Percentiles rank a stretch among this genome's conserved stretches.
Evolutionary conservation across 495 filamentous ascomycete genomes (phyloP).

Genomic region (Penicillium taxi): DNA sequence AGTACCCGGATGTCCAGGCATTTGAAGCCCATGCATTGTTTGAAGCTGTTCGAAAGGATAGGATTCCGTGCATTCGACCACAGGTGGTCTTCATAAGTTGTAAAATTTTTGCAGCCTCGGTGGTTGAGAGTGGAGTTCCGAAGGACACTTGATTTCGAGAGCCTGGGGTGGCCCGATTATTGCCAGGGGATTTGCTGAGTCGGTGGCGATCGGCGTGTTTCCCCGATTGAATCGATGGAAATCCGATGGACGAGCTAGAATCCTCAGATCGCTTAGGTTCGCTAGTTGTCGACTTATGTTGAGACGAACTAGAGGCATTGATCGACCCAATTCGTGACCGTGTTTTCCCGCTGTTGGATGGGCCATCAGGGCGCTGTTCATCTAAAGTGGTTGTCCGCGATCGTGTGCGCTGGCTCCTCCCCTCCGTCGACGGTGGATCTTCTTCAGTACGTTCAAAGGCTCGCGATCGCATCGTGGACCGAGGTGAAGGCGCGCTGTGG

Average conservation of each 20-base stretch:
- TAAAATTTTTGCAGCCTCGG: conserved; percentile 45
- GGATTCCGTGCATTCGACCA: conserved; percentile 48
- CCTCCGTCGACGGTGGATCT: conserved; percentile 24
- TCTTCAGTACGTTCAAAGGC: conserved; percentile 30
- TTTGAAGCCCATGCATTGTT: conserved; percentile 41
- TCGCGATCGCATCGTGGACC: conserved; percentile 29
- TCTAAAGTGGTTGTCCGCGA: conserved; percentile 45
- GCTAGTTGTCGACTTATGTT: conserved; percentile 17
- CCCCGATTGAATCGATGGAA: conserved; percentile 42
- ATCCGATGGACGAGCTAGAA: conserved; percentile 38
- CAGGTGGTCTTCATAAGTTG: conserved; percentile 52
- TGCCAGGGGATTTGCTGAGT: conserved; percentile 36
- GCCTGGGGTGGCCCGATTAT: conserved; percentile 22
- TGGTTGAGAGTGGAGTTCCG: conserved; percentile 47
- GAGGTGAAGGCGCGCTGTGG: conserved; percentile 36
- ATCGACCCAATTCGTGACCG: conserved; percentile 42
- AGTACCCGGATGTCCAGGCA: conserved; percentile 50
- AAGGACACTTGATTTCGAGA: conserved; percentile 33
- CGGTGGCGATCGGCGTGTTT: conserved; percentile 33
- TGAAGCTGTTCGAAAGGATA: conserved; percentile 49
- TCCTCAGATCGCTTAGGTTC: conserved; percentile 20
- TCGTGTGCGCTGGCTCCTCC: conserved; percentile 35
- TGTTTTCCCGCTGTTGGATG: conserved; percentile 29
- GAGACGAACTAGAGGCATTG: conserved; percentile 29
- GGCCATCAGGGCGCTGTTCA: conserved; percentile 37